Evolutionary conservation across 441 rosid species (phyloP).

Genomic region (Pelargonium cotyledonis): DNA sequence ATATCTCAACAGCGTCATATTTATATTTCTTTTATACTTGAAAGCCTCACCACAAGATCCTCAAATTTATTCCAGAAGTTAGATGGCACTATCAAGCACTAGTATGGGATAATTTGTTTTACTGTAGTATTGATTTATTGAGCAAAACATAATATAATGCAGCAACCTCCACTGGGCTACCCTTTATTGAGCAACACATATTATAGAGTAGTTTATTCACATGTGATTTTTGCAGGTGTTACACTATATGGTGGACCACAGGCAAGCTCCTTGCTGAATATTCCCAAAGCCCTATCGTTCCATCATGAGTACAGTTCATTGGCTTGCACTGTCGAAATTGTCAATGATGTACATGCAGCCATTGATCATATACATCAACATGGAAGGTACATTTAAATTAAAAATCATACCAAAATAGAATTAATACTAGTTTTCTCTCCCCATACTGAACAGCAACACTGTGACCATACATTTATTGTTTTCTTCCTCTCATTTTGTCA

Average conservation of each 20-base stretch:
- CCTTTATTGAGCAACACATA: not conserved
- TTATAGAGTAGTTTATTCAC: not conserved
- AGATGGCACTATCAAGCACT: no score
- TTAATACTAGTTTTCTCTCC: not conserved
- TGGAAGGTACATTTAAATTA: conserved; percentile 55
- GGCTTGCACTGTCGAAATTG: conserved; percentile 92
- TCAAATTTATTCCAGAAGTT: no score
- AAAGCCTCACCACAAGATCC: no score
- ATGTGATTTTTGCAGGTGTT: conserved; percentile 55
- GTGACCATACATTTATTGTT: not conserved
- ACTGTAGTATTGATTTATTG: no score
- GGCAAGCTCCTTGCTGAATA: conserved; percentile 51
- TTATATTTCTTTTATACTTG: no score
- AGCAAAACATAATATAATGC: no score
- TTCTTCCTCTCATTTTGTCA: conserved; percentile 29
- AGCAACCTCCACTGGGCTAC: no score
- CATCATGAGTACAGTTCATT: conserved; percentile 81
- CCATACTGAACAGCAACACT: not conserved
- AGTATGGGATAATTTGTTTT: no score
- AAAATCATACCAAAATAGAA: conserved; percentile 2
- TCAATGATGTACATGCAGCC: conserved; percentile 73
- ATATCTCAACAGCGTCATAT: no score
- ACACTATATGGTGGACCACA: conserved; percentile 72
- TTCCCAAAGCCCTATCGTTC: conserved; percentile 60
- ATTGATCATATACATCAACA: conserved; percentile 81